A percentile compares a stretch with the other conserved stretches of the same genome.
phyloP scores from a whole-genome alignment of 768 basidiomycete species.

The Auriculariales sp. region DNA sequence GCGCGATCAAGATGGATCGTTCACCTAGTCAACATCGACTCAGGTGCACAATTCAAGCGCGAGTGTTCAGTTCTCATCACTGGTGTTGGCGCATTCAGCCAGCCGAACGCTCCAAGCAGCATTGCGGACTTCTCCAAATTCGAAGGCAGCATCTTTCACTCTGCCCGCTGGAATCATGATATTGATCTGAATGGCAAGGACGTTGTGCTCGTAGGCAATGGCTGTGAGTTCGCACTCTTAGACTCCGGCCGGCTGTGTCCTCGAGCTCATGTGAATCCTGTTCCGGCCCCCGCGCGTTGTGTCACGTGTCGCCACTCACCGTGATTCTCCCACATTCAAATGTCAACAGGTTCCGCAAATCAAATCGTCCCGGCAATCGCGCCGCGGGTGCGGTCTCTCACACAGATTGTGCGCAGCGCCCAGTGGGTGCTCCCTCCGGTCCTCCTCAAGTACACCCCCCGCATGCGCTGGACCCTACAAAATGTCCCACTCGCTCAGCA shows the following conservation, averaged over 20 bases:
- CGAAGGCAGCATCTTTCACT: constrained; percentile 11
- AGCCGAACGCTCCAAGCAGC: neutral
- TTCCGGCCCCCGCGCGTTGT: too few species aligned
- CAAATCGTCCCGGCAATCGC: constrained; percentile 11
- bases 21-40: neutral
- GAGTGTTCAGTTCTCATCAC: neutral
- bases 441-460: neutral
- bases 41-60: neutral
- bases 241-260: too few species aligned
- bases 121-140: constrained; percentile 7
- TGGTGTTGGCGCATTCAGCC: neutral
- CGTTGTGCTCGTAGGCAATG: constrained; percentile 13
- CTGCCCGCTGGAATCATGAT: constrained; percentile 8
- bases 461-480: constrained; percentile 1
- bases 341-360: constrained; percentile 5
- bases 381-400: constrained; percentile 6
- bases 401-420: constrained; percentile 10
- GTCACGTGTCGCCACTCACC: neutral
- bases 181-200: constrained; percentile 11
- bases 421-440: constrained; percentile 9
- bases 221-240: constrained; percentile 9
- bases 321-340: neutral
- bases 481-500: constrained; percentile 6
- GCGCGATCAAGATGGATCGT: neutral
- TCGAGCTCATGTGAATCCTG: too few species aligned